Base-by-base conservation (phyloP, 768 basidiomycete genomes). In the Podaxis sp. region DNA sequence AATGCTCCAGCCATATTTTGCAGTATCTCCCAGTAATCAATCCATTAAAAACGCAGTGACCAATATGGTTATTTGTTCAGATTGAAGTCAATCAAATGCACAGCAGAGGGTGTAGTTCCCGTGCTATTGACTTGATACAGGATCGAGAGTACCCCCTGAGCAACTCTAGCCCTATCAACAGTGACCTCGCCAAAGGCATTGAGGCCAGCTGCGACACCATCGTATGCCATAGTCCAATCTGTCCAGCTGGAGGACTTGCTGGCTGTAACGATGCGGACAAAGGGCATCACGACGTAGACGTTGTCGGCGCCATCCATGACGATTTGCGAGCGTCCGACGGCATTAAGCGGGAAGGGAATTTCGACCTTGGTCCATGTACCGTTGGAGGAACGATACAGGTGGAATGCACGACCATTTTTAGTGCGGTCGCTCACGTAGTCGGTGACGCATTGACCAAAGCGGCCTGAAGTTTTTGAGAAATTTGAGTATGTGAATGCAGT, bases 151-250 rank as follows among this genome's bases (percentile, higher is more conserved):
- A 77, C 67, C 1, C 76, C 76, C 60, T 68, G 74, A 27, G 72
- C 52, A 21, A 77, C 64, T 47, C 78, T 69, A 25, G 76, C 71
- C 28, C 78, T 70, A 67, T 79, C 78, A 5, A 81, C 69, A 16
- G 78, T 79, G 3, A 81, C 72, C 66, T 79, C 78, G n/a, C 75
- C 78, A 65, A 79, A 81, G 1, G 70, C 79, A 59, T 76, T 73
- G 48, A 81, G 65, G 2, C 77, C 77, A 4, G 65, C 61, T 0
- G 75, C 70, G 14, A 70, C 68, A 9, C 79, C 78, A 63, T 81
- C 75, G 62, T 75, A 81, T 0, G 67, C 77, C 62, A 78, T 60
- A 0, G 77, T 76, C 79, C 79, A 79, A 57, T 81, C 78, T 0
- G 76, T 77, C 74, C 76, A 81, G 5, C 77, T 76, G 0, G 75